These are phyloP conservation scores for Chrysosporium queenslandicum DNA, from an alignment of 2,329 filamentous ascomycete species.

Conservation along the genomic window DNA sequence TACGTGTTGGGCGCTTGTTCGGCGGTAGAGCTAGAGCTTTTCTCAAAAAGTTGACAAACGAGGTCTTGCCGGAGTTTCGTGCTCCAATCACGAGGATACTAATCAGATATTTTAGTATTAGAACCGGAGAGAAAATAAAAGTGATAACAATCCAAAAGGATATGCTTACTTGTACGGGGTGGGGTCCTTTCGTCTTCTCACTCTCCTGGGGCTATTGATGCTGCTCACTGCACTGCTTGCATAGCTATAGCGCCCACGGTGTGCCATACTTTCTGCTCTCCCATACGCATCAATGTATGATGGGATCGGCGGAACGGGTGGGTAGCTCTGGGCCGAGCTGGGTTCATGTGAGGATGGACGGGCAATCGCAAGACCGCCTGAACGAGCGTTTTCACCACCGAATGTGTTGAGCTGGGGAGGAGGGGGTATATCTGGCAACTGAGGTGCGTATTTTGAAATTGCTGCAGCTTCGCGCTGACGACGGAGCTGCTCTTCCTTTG, in stretches of 20 bases:
- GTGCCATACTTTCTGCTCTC: constrained; percentile 86
- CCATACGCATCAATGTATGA: constrained; percentile 64
- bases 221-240: constrained; percentile 84
- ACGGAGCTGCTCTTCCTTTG: constrained; percentile 43
- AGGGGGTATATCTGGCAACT: constrained; percentile 40
- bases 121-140: neutral
- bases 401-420: constrained; percentile 46
- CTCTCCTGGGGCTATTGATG: constrained; percentile 82
- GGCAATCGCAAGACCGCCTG: constrained; percentile 51
- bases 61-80: constrained; percentile 83
- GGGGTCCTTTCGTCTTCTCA: constrained; percentile 90
- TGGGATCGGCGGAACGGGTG: constrained; percentile 18
- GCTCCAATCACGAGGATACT: constrained; percentile 88
- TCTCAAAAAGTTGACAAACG: constrained; percentile 91
- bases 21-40: constrained; percentile 72
- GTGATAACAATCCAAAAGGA: neutral
- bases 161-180: constrained; percentile 90
- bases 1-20: constrained; percentile 56
- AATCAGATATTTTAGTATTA: neutral
- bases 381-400: constrained; percentile 52
- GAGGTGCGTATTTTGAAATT: constrained; percentile 51
- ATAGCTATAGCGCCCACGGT: constrained; percentile 93
- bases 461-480: constrained; percentile 47
- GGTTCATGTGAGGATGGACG: constrained; percentile 27
- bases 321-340: constrained; percentile 20